Base-by-base conservation (phyloP, 78 protist species). In the Thecamonas trahens region DNA sequence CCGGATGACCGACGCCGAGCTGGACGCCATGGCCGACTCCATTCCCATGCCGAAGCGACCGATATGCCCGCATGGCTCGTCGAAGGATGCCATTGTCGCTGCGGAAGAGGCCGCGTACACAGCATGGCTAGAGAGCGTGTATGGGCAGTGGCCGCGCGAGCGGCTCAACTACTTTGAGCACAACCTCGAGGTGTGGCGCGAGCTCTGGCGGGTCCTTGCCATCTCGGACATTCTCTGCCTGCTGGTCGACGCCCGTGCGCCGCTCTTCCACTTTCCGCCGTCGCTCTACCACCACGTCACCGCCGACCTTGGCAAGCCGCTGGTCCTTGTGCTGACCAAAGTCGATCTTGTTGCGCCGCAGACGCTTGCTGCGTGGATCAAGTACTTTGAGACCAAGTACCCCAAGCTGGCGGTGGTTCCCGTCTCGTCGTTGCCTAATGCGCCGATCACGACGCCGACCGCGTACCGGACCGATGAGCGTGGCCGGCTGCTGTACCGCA, bases 101-200 rank as follows among this genome's bases (percentile, higher is more conserved):
- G 2, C 17, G 49, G 64, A 59, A 29, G 32, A 59, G 32, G 15
- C 17, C 20, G 1, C 1, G 20, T 59, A 37, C 38, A 42, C 14
- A 0, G 4, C 4, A 7, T 59, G 13, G 20, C 18, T 35, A 5
- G 49, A 59, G 26, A 39, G 7, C 11, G 32, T 55, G 9, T 55
- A 31, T 13, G 61, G 39, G 28, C 9, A 31, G 37, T 55, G 32
- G 7, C 39, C 61, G 15, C 11, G 1, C 13, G 61, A 55, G n/a
- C 11, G 29, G 38, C 66, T 57, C 31, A 64, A 62, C 76, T 61
- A n/a, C 69, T 87, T 84, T 38, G 92, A 87, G 63, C 76, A 29
- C n/a, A 87, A 87, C 60, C 61, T 87, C 44, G 83, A 83, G 32
- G 84, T 82, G 8, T 87, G 79, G 80, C 50, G 82, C 7, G 88